Evolutionary conservation across 2,329 filamentous ascomycete species (phyloP).

Genomic region (Lasiodiplodia theobromae): DNA sequence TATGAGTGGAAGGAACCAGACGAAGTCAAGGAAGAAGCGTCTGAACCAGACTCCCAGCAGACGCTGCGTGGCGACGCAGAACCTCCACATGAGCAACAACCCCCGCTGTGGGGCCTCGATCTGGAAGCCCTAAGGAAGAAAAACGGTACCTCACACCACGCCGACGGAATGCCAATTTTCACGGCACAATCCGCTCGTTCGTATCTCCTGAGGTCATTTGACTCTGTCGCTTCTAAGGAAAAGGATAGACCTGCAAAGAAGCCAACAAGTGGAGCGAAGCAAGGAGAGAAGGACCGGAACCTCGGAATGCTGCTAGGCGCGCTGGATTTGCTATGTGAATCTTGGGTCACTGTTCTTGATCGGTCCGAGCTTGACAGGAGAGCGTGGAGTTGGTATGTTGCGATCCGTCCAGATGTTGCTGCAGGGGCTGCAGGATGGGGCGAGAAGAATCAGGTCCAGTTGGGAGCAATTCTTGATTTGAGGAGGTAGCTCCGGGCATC

Average conservation of each 20-base stretch:
- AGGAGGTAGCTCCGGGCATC: conserved; percentile 20
- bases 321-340: conserved; percentile 73
- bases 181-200: conserved; percentile 72
- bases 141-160: conserved; percentile 41
- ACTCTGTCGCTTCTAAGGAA: conserved; percentile 8
- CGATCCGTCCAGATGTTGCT: conserved; percentile 77
- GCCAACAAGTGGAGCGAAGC: conserved; percentile 59
- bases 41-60: conserved; percentile 37
- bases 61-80: conserved; percentile 31
- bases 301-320: conserved; percentile 73
- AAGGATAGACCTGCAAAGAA: conserved; percentile 53
- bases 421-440: conserved; percentile 81
- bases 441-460: conserved; percentile 73
- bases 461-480: conserved; percentile 64
- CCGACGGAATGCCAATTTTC: conserved; percentile 70
- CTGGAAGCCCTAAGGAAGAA: conserved; percentile 62
- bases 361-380: conserved; percentile 73
- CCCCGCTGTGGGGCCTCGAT: conserved; percentile 66
- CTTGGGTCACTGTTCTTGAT: conserved; percentile 72
- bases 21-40: conserved; percentile 23
- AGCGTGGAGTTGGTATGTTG: conserved; percentile 84
- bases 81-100: conserved; percentile 43
- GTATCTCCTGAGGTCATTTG: conserved; percentile 67
- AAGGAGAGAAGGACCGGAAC: conserved; percentile 72
- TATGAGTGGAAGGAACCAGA: conserved; percentile 63